Conservation (phyloP, 192 early-diverging fungal genomes). For the Entrophospora sp. region DNA sequence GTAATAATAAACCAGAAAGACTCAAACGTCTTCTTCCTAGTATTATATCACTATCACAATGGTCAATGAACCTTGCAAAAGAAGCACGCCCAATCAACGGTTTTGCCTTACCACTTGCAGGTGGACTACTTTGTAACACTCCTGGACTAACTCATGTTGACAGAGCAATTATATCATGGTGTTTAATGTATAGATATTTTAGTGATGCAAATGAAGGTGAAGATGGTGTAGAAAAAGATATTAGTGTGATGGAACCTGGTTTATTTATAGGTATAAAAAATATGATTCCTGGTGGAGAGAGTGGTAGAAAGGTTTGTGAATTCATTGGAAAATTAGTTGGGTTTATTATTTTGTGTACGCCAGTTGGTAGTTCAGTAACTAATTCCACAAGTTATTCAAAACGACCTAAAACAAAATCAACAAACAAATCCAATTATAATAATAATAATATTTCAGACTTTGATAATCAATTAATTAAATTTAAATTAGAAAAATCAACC, state of each 20-base stretch:
- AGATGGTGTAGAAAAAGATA: background rate
- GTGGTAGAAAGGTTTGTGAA: constrained; percentile 32
- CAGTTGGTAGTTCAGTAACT: background rate
- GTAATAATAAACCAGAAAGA: background rate
- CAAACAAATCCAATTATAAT: too few species aligned
- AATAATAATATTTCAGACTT: too few species aligned
- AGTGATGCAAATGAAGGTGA: constrained; percentile 28
- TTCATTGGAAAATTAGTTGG: constrained; percentile 37
- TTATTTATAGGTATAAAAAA: constrained; percentile 30
- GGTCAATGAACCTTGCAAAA: constrained; percentile 39
- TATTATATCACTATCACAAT: constrained; percentile 36
- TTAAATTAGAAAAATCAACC: too few species aligned
- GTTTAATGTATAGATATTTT: constrained; percentile 40
- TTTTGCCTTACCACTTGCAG: constrained; percentile 40
- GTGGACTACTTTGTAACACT: constrained; percentile 40
- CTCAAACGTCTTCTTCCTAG: constrained; percentile 37
- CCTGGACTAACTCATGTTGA: constrained; percentile 43
- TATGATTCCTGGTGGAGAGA: constrained; percentile 34
- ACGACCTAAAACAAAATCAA: too few species aligned
- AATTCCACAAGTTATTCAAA: too few species aligned
- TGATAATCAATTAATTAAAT: too few species aligned
- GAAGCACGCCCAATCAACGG: constrained; percentile 44
- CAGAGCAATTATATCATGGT: constrained; percentile 39
- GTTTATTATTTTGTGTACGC: constrained; percentile 24
- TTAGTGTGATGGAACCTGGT: constrained; percentile 23